These are phyloP conservation scores for Berberis thunbergii DNA, from an alignment of 164 flowering plant genomes.

Conservation along the genomic window DNA sequence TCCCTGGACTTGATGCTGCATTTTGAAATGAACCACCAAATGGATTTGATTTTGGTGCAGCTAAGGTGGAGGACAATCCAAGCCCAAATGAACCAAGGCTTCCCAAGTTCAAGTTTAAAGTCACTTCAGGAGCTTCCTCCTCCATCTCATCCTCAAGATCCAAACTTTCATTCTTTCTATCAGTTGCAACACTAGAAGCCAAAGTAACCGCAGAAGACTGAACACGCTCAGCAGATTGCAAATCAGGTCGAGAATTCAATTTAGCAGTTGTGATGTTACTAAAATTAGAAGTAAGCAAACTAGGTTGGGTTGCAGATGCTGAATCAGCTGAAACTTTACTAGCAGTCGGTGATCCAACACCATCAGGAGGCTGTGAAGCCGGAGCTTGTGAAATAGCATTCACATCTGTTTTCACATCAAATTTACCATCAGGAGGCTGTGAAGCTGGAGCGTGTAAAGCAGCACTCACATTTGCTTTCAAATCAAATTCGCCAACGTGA, in stretches of 20 bases:
- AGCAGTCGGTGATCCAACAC: conserved; percentile 14
- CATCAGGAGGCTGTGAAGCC: conserved; percentile 11
- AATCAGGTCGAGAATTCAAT: conserved; percentile 21
- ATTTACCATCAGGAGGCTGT: conserved; percentile 8
- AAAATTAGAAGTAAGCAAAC: conserved; percentile 5
- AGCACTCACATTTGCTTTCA: too few species aligned
- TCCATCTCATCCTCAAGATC: conserved; percentile 92
- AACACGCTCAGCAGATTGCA: conserved; percentile 14
- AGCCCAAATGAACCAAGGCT: conserved; percentile 64
- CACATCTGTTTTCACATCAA: conserved; percentile 11
- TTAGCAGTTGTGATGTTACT: conserved; percentile 15
- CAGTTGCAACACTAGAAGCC: conserved; percentile 13
- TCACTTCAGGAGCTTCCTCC: conserved; percentile 80
- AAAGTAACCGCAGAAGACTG: conserved; percentile 13
- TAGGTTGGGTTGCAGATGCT: conserved; percentile 27
- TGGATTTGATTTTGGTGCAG: conserved; percentile 52
- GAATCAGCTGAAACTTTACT: conserved; percentile 18
- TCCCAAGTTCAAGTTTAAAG: conserved; percentile 42
- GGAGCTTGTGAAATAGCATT: conserved; percentile 17
- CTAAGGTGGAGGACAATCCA: conserved; percentile 43
- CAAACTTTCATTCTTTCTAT: conserved; percentile 25
- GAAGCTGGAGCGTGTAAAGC: too few species aligned
- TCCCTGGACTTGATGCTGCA: conserved; percentile 23
- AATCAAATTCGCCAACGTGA: too few species aligned
- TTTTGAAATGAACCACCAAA: conserved; percentile 53